Evolutionary conservation across 305 asterid genomes (phyloP).

Genomic region (Caryopteris hybrid): DNA sequence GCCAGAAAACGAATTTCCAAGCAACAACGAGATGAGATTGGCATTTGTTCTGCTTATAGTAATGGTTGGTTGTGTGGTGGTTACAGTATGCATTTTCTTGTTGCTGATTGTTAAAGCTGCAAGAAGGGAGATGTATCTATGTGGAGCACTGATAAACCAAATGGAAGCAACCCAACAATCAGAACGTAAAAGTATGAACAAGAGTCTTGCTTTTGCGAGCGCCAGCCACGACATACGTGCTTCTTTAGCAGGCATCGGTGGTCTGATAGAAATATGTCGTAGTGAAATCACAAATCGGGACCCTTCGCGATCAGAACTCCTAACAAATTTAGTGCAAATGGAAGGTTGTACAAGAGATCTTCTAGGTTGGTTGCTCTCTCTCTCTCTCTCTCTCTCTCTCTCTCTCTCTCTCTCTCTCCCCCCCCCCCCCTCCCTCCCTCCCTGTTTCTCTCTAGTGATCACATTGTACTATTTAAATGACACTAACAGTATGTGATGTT

Average conservation of each 20-base stretch:
- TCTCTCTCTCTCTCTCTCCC: too few relatives aligned
- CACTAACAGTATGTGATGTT: not conserved
- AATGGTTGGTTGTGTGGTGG: constrained; percentile 28
- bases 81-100: constrained; percentile 30
- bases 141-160: constrained; percentile 54
- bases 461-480: not conserved
- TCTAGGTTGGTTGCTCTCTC: constrained; percentile 30
- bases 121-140: constrained; percentile 51
- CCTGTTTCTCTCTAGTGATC: too few relatives aligned
- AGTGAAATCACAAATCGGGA: constrained; percentile 21
- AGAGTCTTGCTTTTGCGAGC: constrained; percentile 55
- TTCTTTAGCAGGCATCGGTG: constrained; percentile 53
- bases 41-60: constrained; percentile 29
- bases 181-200: constrained; percentile 66
- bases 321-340: constrained; percentile 35
- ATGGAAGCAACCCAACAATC: constrained; percentile 77
- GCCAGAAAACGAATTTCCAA: constrained; percentile 23
- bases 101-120: constrained; percentile 33
- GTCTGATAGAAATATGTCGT: constrained; percentile 47
- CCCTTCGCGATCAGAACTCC: constrained; percentile 24
- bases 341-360: constrained; percentile 41
- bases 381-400: not conserved
- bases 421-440: too few relatives aligned
- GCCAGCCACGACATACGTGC: constrained; percentile 81
- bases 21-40: constrained; percentile 4